Evolutionary conservation across 345 rosid species (phyloP).

Genomic region (Theobroma cacao): DNA sequence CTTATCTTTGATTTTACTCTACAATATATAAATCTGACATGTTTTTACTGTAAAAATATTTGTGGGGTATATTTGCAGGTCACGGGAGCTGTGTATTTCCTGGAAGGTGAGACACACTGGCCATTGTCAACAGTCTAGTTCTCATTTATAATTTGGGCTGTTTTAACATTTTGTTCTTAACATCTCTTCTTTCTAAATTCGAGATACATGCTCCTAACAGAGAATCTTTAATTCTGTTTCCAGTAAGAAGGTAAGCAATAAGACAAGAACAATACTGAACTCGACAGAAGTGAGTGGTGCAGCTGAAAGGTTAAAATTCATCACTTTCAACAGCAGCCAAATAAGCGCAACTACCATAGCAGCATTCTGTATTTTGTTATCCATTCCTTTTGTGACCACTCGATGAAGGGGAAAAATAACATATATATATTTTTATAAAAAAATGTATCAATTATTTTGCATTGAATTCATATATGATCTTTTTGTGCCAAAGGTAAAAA

Average conservation of each 20-base stretch:
- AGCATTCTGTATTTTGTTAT: conserved; percentile 38
- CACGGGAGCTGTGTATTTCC: conserved; percentile 92
- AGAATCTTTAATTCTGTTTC: conserved; percentile 9
- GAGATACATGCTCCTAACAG: neutral
- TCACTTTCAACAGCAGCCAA: conserved; percentile 25
- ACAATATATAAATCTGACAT: neutral
- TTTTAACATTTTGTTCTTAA: neutral
- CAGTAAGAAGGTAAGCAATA: conserved; percentile 76
- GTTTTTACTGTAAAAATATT: conserved; percentile 7
- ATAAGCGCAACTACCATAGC: conserved; percentile 36
- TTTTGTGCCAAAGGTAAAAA: neutral
- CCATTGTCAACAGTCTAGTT: neutral
- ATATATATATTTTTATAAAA: neutral
- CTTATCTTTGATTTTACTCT: neutral
- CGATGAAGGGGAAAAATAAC: conserved; percentile 21
- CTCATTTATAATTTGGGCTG: neutral
- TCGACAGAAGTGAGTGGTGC: conserved; percentile 47
- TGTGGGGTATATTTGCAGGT: conserved; percentile 50
- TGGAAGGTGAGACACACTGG: conserved; percentile 67
- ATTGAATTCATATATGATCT: conserved; percentile 4
- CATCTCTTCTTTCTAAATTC: neutral
- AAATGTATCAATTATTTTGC: conserved; percentile 21
- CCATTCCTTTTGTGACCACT: conserved; percentile 36
- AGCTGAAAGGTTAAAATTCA: conserved; percentile 31
- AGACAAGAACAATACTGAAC: conserved; percentile 58